A percentile compares a stretch with the other conserved stretches of the same genome.
Conservation (phyloP, 2,329 filamentous ascomycete genomes). For the Hysterium pulicare region DNA sequence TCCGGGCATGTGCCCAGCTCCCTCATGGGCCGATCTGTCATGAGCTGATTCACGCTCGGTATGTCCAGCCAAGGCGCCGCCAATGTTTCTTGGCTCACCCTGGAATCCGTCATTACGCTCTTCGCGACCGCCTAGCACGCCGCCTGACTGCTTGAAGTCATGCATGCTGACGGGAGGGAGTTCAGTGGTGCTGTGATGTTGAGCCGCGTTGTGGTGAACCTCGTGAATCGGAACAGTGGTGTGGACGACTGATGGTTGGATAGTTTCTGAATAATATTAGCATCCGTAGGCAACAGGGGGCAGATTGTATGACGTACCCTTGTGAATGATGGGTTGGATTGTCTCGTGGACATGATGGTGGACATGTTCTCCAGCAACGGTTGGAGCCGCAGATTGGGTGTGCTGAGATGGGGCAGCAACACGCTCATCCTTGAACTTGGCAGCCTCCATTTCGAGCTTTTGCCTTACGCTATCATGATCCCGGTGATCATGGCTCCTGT, state of each 20-base stretch:
- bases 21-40: too few species aligned
- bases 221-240: slow-evolving; percentile 71
- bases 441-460: slow-evolving; percentile 45
- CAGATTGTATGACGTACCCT: too few species aligned
- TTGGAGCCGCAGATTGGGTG: slow-evolving; percentile 47
- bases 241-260: slow-evolving; percentile 67
- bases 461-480: slow-evolving; percentile 36
- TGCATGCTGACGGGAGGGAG: slow-evolving; percentile 62
- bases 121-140: slow-evolving; percentile 52
- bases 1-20: too few species aligned
- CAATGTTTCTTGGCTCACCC: slow-evolving; percentile 56
- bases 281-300: too few species aligned
- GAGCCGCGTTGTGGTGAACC: slow-evolving; percentile 63
- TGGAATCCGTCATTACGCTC: slow-evolving; percentile 59
- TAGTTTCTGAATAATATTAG: slow-evolving; percentile 45
- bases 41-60: neutral
- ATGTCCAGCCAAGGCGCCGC: slow-evolving; percentile 17
- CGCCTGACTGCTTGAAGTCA: slow-evolving; percentile 60
- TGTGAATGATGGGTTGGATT: slow-evolving; percentile 68
- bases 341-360: slow-evolving; percentile 67
- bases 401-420: slow-evolving; percentile 47
- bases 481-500: slow-evolving; percentile 61
- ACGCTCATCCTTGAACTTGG: slow-evolving; percentile 53
- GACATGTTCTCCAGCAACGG: slow-evolving; percentile 59
- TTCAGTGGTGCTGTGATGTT: slow-evolving; percentile 63